Evolutionary conservation across 169 alveolate genomes (phyloP).

Genomic region (Plasmodium coatneyi): DNA sequence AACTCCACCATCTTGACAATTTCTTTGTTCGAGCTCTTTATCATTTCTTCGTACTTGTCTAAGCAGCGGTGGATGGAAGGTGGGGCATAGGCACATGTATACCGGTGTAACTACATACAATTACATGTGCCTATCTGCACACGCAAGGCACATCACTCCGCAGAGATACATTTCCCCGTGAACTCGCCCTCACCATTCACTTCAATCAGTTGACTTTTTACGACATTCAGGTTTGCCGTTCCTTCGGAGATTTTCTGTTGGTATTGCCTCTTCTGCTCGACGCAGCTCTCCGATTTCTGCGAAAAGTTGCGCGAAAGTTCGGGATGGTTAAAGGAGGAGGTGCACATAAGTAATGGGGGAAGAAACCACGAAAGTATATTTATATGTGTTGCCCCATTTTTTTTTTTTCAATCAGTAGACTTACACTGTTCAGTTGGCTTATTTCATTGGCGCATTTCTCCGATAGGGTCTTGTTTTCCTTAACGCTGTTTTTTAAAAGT

Average conservation of each 20-base stretch:
- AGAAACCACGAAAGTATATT: neutral
- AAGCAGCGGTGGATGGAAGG: neutral
- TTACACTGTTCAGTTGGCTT: constrained; percentile 60
- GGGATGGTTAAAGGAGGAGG: neutral
- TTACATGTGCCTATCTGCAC: neutral
- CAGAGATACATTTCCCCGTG: too few relatives aligned
- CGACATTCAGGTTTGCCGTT: constrained; percentile 51
- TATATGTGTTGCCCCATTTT: neutral
- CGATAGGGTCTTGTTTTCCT: constrained; percentile 31
- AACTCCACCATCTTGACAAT: constrained; percentile 59
- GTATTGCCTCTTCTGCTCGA: constrained; percentile 57
- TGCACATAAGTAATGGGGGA: neutral
- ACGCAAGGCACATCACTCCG: neutral
- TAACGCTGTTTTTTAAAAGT: constrained; percentile 6
- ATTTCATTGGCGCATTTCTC: constrained; percentile 26
- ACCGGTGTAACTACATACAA: neutral
- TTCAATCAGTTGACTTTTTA: constrained; percentile 71
- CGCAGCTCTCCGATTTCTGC: constrained; percentile 55
- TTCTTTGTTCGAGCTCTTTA: constrained; percentile 74
- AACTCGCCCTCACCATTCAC: constrained; percentile 34
- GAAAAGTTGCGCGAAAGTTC: neutral
- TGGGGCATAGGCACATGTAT: neutral
- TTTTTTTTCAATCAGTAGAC: neutral
- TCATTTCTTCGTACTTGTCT: constrained; percentile 69
- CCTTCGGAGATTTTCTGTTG: constrained; percentile 72